These are phyloP conservation scores for Fusarium hainanense DNA, from an alignment of 2,329 filamentous ascomycete species.

Conservation along the genomic window DNA sequence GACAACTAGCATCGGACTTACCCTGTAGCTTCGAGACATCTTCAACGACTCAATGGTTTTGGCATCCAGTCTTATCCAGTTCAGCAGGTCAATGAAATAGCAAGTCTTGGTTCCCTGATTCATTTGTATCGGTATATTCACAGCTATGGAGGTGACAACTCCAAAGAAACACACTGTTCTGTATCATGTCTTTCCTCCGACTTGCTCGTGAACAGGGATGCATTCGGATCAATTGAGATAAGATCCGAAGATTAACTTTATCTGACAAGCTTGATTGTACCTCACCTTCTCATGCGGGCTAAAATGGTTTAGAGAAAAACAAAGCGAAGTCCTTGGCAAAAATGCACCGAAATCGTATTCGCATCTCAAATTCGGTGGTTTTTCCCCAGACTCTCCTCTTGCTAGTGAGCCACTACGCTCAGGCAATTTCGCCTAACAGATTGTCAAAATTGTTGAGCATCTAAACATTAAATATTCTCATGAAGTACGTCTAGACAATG, in stretches of 20 bases:
- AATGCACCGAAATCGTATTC: background rate
- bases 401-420: background rate
- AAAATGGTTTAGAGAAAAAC: background rate
- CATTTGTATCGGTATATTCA: background rate
- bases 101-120: accelerated
- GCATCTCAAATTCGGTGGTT: background rate
- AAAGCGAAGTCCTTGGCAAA: background rate
- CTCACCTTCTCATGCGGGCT: background rate
- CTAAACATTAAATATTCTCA: background rate
- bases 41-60: background rate
- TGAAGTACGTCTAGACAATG: no score
- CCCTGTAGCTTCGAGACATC: background rate
- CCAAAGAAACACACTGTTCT: background rate
- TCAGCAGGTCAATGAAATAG: accelerated
- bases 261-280: background rate
- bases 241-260: background rate
- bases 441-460: background rate
- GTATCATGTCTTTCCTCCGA: background rate
- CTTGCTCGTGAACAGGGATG: background rate
- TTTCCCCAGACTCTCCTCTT: background rate
- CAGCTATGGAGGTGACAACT: accelerated
- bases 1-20: background rate
- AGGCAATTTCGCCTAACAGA: constrained; percentile 20
- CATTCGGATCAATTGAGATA: background rate
- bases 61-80: accelerated